Base-by-base conservation (phyloP, 495 filamentous ascomycete species). In the Penicillium herquei region DNA sequence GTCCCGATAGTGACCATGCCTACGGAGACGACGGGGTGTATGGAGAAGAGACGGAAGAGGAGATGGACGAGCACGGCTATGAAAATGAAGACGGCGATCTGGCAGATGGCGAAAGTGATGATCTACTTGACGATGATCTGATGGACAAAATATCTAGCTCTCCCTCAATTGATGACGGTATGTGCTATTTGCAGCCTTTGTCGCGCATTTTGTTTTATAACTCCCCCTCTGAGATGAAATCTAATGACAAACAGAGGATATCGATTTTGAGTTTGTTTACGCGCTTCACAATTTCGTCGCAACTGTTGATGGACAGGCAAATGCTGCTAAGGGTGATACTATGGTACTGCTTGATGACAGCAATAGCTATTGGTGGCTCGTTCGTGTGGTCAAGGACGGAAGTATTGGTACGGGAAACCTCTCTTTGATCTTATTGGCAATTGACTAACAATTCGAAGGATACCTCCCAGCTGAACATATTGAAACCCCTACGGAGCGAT, bases 271-370 rank as follows among this genome's bases (percentile, higher is more conserved):
- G 63, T 96, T 98, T 73, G 94, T 99, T 52, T 99, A 99, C 72
- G 94, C 94, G 46, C 78, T 99, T 55, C 94, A 97, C 71, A 98
- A 92, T 26, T 99, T 99, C 66, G 89, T 94, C 51, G 94, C 94
- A 34, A 98, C 93, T 1, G 94, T 98, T 49, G 95, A 99, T 73
- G 94, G 94, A 7, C 94, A 99, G 72, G 94, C 94, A 54, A 98
- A 98, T 78, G 94, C 94, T 44, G 91, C 90, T 9, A 99, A 99
- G 76, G 94, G 94, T 33, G 94, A 99, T 65, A 97, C 92, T 13
- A 99, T 99, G 94, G 92, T 97, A n/a, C 84, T 99, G 39, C 82
- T 99, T n/a, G 94, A 98, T 68, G 94, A 99, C 64, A 96, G 91
- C 69, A 99, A 99, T 76, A 96, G 92, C 70, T 99, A 99, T 69